Conservation (phyloP, 306 rosid genomes). For the Echinosophora koreensis region DNA sequence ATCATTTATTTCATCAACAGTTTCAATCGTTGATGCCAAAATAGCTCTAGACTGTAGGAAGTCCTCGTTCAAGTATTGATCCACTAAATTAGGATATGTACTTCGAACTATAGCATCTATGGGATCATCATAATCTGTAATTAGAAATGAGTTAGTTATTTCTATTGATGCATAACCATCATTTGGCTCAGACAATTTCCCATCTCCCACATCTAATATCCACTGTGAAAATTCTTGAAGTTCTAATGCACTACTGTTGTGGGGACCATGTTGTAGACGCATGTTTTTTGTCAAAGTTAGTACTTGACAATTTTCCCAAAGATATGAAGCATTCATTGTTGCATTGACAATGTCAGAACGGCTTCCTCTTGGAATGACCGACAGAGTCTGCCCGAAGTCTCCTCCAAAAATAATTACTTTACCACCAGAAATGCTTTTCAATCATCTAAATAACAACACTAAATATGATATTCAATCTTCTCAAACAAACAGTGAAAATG, state of each 20-base stretch:
- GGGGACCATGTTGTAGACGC: not conserved
- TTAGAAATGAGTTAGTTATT: no score
- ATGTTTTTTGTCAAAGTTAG: not conserved
- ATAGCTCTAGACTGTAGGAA: no score
- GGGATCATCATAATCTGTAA: no score
- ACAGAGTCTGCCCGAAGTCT: not conserved
- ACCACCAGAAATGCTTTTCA: no score
- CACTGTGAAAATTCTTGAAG: constrained; percentile 15
- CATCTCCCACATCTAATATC: constrained; percentile 17
- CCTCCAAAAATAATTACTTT: not conserved
- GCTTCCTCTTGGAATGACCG: not conserved
- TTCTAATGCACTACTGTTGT: not conserved
- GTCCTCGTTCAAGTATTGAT: no score
- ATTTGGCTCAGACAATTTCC: constrained; percentile 27
- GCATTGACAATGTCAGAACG: not conserved
- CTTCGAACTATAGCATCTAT: no score
- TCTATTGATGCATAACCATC: constrained; percentile 14
- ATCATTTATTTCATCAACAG: no score
- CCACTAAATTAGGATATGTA: no score
- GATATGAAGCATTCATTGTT: not conserved
- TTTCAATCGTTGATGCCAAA: no score
- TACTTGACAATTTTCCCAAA: not conserved
- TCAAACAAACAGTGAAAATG: no score
- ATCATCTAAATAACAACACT: no score
- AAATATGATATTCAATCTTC: no score